Base-by-base conservation (phyloP, 257 asterid genomes). In the Coffea eugenioides region DNA sequence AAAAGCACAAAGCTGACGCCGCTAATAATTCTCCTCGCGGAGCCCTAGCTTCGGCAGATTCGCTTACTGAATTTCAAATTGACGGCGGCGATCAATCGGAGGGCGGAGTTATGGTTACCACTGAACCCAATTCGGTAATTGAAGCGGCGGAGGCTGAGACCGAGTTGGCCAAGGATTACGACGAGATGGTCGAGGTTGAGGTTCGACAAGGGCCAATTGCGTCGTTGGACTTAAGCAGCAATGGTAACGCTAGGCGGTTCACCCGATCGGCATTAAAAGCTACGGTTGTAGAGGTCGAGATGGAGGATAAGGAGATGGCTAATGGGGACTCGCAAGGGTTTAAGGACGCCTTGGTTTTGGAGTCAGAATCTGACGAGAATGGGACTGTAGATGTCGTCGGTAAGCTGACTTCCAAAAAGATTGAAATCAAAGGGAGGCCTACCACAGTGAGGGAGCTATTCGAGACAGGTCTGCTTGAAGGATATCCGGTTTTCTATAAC, bases 401-500 rank as follows among this genome's bases (percentile, higher is more conserved):
- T 86, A 93, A 89, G 82, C 71, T 84, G 89, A 91, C 88, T 90
- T 87, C 92, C 0, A 90, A 91, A 89, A 89, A 91, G 80, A 85
- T 90, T 73, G 88, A 82, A 43, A 54, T 90, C 11, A 88, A 81
- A 69, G 92, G 90, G 80, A 90, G 92, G 80, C 97, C 97, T 36
- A 81, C 91, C 5, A 96, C 98, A 21, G 99, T 96, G 46, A 87
- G 90, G 66, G 98, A 96, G 89, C 98, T 96, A 75, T 92, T 96
- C 36, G 93, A 87, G 88, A 96, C 99, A 10, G 99, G 98, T 36
- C 85, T 91, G 79, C 89, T 96, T 13, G 99, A 96, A 88, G 99
- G 97, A 64, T 94, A 96, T 82, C 97, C 97, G 8, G 98, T 96
- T 87, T 90, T 96, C 88, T 96, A 96, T 89, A 94, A 96, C 80